Conservation (phyloP, 2,329 filamentous ascomycete species). For the Colletotrichum euphorbiae region DNA sequence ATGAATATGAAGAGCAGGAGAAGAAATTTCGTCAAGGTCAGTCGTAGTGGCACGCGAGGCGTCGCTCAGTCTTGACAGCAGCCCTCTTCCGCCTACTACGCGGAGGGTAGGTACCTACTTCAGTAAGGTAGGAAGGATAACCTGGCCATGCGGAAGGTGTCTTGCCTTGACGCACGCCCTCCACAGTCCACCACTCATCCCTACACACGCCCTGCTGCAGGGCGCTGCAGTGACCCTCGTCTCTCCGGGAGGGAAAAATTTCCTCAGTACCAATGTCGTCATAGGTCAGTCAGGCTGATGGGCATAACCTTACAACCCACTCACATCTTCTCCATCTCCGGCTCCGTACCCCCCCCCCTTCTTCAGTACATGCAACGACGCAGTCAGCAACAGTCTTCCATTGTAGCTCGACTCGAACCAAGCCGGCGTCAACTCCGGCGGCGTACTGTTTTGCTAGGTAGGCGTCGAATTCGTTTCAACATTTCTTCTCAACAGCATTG, state of each 20-base stretch:
- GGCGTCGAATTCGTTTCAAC: constrained; percentile 28
- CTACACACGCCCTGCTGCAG: constrained; percentile 36
- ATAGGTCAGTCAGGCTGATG: constrained; percentile 32
- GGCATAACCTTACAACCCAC: background rate
- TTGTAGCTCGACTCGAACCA: background rate
- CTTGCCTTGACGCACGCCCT: constrained; percentile 11
- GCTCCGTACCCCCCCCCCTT: too few species aligned
- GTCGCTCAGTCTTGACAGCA: too few species aligned
- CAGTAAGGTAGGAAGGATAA: background rate
- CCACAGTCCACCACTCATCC: background rate
- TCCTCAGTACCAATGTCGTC: constrained; percentile 33
- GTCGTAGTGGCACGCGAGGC: too few species aligned
- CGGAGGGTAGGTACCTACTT: too few species aligned
- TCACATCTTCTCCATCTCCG: background rate
- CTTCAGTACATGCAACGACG: too few species aligned
- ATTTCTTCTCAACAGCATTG: background rate
- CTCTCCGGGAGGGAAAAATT: constrained; percentile 22
- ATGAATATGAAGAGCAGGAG: too few species aligned
- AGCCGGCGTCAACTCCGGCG: constrained; percentile 12
- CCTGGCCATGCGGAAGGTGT: background rate
- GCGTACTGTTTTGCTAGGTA: background rate
- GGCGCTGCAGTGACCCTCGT: constrained; percentile 12
- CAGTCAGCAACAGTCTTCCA: too few species aligned
- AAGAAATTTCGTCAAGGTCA: too few species aligned
- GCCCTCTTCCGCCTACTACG: too few species aligned